These are phyloP conservation scores for Cytospora piceae DNA, from an alignment of 2,329 filamentous ascomycete species.

Conservation along the genomic window DNA sequence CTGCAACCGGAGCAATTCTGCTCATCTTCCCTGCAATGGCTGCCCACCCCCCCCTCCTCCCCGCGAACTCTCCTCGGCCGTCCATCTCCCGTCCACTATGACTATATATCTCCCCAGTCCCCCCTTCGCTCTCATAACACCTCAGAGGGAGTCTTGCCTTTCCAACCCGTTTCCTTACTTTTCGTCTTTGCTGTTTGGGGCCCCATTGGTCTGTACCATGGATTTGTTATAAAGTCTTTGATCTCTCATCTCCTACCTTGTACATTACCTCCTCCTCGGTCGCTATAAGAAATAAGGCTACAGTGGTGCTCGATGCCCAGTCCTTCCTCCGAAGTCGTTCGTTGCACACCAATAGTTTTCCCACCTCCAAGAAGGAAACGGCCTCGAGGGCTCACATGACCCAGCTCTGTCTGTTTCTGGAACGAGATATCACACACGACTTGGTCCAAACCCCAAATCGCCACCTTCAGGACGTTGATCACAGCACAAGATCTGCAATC, in stretches of 20 bases:
- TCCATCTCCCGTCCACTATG: conserved; percentile 34
- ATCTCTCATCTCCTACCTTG: conserved; percentile 31
- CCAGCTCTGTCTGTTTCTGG: conserved; percentile 17
- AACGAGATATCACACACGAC: conserved; percentile 2
- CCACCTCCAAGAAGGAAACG: conserved; percentile 28
- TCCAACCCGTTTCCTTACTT: conserved; percentile 27
- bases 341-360: conserved; percentile 28
- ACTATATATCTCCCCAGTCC: conserved; percentile 52
- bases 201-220: conserved; percentile 44
- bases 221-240: conserved; percentile 42
- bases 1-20: conserved; percentile 29
- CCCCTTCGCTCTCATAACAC: conserved; percentile 44
- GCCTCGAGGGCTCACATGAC: conserved; percentile 10
- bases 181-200: conserved; percentile 34
- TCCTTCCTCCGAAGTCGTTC: conserved; percentile 29
- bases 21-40: conserved; percentile 29
- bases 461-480: conserved; percentile 17
- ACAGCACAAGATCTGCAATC: conserved; percentile 13
- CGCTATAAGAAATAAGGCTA: conserved; percentile 14
- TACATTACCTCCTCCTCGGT: conserved; percentile 32
- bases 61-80: conserved; percentile 32
- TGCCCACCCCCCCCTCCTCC: conserved; percentile 27
- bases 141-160: conserved; percentile 23
- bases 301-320: conserved; percentile 31
- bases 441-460: conserved; percentile 6